Conservation (phyloP, 345 rosid genomes). For the Populus davidiana region DNA sequence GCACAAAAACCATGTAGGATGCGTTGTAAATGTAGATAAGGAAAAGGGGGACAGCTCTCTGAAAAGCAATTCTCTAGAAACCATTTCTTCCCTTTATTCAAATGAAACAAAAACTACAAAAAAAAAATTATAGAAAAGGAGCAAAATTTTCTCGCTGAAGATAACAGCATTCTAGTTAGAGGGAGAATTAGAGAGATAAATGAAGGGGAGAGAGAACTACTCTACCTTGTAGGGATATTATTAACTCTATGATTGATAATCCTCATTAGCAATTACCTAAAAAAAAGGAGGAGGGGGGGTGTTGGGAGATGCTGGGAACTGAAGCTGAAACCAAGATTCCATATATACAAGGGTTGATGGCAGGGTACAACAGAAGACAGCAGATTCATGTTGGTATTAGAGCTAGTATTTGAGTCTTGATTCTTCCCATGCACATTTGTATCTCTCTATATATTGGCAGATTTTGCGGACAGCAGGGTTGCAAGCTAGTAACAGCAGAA, state of each 20-base stretch:
- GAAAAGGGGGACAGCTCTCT: background rate
- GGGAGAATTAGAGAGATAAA: background rate
- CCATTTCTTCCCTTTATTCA: background rate
- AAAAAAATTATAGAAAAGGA: background rate
- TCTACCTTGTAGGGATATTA: background rate
- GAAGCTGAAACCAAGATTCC: constrained; percentile 7
- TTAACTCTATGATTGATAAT: background rate
- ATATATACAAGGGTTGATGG: constrained; percentile 16
- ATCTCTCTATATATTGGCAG: constrained; percentile 75
- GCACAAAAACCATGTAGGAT: background rate
- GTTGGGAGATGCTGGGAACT: background rate
- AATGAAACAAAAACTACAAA: background rate
- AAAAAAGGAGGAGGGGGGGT: background rate
- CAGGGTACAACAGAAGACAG: background rate
- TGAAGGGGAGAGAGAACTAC: background rate
- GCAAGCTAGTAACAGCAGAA: constrained; percentile 70
- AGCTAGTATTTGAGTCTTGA: constrained; percentile 89
- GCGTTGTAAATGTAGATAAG: background rate
- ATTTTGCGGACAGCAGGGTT: constrained; percentile 77
- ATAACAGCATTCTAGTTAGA: background rate
- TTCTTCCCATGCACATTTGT: constrained; percentile 88
- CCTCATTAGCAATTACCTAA: background rate
- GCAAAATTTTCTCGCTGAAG: background rate
- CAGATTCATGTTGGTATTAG: constrained; percentile 49
- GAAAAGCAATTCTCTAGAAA: background rate